These are phyloP conservation scores for Podaxis sp. DNA, from an alignment of 768 basidiomycete genomes.

Conservation along the genomic window DNA sequence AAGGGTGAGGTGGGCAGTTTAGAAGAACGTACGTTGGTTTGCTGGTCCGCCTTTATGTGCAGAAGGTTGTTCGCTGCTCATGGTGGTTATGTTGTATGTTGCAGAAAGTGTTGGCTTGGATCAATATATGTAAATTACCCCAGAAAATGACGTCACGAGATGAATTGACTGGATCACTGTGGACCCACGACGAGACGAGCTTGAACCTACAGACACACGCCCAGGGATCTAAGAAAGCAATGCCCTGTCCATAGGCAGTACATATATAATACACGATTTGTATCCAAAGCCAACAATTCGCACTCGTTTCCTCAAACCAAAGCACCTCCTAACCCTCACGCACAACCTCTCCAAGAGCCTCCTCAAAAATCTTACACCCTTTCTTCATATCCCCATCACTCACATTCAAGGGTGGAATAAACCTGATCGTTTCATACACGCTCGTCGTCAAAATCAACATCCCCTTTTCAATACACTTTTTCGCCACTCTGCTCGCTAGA, in stretches of 20 bases:
- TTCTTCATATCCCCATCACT: conserved; percentile 68
- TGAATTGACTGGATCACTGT: not conserved
- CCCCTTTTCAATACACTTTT: conserved; percentile 81
- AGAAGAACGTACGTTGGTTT: not conserved
- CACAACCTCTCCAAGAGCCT: conserved; percentile 69
- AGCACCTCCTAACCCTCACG: conserved; percentile 29
- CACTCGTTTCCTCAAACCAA: too few species aligned
- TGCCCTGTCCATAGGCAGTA: too few species aligned
- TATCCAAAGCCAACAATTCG: too few species aligned
- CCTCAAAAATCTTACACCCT: conserved; percentile 59
- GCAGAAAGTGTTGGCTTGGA: not conserved
- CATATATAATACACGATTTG: too few species aligned
- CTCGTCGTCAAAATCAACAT: conserved; percentile 87
- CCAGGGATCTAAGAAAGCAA: too few species aligned
- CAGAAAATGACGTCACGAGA: not conserved
- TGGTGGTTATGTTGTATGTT: not conserved
- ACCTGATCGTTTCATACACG: conserved; percentile 82
- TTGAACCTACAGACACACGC: too few species aligned
- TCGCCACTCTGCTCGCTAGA: conserved; percentile 67
- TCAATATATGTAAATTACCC: not conserved
- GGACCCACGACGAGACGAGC: too few species aligned
- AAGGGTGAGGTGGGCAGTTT: not conserved
- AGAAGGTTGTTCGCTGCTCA: not conserved
- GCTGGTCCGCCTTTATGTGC: not conserved
- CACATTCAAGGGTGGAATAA: conserved; percentile 91